Base-by-base conservation (phyloP, 2,329 filamentous ascomycete genomes). In the Monosporascus sp. region DNA sequence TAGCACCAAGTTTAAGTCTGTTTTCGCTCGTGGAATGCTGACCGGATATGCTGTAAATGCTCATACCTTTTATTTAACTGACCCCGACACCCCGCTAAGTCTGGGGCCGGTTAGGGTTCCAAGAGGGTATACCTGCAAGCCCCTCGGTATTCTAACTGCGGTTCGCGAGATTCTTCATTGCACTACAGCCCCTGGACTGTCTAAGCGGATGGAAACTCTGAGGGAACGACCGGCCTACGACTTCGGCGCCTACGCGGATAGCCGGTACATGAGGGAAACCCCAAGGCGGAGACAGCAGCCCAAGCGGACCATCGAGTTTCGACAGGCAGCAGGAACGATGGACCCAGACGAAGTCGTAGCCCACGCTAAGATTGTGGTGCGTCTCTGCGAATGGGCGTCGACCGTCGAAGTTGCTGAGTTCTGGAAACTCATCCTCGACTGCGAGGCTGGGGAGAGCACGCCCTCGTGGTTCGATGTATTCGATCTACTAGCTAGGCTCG, bases 241-340 rank as follows among this genome's bases (percentile, higher is more conserved):
- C 14, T 55, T 59, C 18, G 11, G 3, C 2, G 48, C 46, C 5
- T 55, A 58, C 25, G 8, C 17, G 17, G 1, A n/a, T 3, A 2
- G 2, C 3, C 2, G 31, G 27, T 46, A 52, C 22, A 31, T 47
- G 17, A 18, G 8, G 5, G 3, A 31, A 8, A 14, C 14, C 9
- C 17, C 31, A 20, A 2, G 1, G 20, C 37, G 14, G 1, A 7
- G 3, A 15, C 11, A 7, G 3, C 55, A 55, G 22, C 7, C 35
- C 2, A 61, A 59, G 41, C 55, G 62, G 0, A 65, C 62, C 0
- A 43, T 65, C 17, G 62, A 65, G 51, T 63, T 63, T 18, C 54
- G 63, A 5, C 62, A 64, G 22, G 37, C 56, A 24, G 53, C 58
- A 1, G 55, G 58, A 1, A 63, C 61, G 2, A 38, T 62, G 14